These are phyloP conservation scores for Prunus fruticosa DNA, from an alignment of 306 rosid genomes.

Conservation along the genomic window DNA sequence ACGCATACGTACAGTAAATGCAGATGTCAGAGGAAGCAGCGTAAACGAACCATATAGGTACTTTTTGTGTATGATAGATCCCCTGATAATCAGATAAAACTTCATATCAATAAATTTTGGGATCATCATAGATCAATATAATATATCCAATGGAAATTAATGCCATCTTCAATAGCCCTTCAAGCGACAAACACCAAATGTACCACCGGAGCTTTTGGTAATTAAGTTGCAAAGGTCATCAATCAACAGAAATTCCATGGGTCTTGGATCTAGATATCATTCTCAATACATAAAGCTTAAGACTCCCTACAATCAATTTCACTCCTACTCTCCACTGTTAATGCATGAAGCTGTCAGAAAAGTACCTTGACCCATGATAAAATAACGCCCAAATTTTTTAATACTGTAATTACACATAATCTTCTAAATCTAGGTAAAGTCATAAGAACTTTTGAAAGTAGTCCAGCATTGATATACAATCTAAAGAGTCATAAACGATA, in stretches of 20 bases:
- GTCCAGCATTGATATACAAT: not conserved
- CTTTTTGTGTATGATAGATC: conserved; percentile 67
- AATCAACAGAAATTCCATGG: not conserved
- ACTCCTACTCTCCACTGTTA: not conserved
- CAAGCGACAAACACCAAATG: not conserved
- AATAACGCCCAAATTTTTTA: not conserved
- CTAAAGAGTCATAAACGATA: not conserved
- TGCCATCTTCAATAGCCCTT: conserved; percentile 8
- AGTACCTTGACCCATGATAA: not conserved
- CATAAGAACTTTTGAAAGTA: not conserved
- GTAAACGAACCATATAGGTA: conserved; percentile 69
- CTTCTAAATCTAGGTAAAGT: conserved; percentile 1
- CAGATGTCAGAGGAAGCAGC: conserved; percentile 73
- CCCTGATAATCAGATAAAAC: conserved; percentile 52
- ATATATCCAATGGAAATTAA: not conserved
- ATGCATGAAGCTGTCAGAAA: conserved; percentile 2
- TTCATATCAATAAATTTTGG: conserved; percentile 10
- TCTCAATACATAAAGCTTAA: conserved; percentile 3
- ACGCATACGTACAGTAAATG: conserved; percentile 68
- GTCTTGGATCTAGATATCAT: not conserved
- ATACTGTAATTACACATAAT: not conserved
- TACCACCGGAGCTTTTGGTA: not conserved
- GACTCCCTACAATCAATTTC: not conserved
- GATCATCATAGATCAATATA: not conserved
- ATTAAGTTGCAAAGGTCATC: not conserved